phyloP scores from a whole-genome alignment of 2,329 filamentous ascomycete species.

The Aspergillus fumigatiaffinis region DNA sequence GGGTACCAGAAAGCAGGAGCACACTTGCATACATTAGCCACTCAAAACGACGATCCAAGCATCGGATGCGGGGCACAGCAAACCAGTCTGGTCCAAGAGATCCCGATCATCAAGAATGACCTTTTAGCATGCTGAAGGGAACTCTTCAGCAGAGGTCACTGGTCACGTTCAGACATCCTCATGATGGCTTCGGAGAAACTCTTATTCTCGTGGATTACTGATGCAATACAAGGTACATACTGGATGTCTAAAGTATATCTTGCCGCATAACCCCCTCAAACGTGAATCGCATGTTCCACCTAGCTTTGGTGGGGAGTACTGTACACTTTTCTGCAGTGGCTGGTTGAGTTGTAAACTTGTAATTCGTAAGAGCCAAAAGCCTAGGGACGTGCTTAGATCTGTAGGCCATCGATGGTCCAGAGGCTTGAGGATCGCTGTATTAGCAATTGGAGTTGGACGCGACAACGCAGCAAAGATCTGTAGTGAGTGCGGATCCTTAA shows the following conservation, averaged over 20 bases:
- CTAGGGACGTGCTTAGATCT: neutral
- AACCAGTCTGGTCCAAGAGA: neutral
- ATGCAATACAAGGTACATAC: neutral
- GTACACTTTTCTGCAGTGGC: neutral
- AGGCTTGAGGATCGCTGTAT: neutral
- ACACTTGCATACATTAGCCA: neutral
- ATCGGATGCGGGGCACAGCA: neutral
- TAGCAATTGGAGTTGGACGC: constrained; percentile 13
- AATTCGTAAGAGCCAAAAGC: neutral
- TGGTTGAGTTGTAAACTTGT: neutral
- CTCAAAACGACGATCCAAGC: neutral
- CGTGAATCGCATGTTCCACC: neutral
- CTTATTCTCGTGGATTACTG: neutral
- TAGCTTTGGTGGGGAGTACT: neutral
- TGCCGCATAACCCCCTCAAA: neutral
- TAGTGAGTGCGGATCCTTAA: constrained; percentile 9
- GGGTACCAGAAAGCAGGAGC: neutral
- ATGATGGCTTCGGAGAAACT: too few species aligned
- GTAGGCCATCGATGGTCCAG: neutral
- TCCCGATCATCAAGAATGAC: neutral
- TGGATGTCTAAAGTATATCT: neutral
- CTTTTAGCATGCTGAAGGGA: neutral
- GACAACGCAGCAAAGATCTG: constrained; percentile 16
- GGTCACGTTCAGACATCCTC: too few species aligned
- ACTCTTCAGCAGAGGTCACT: neutral